phyloP scores from a whole-genome alignment of 2,329 filamentous ascomycete species.

The Phaeosphaeria sp. region DNA sequence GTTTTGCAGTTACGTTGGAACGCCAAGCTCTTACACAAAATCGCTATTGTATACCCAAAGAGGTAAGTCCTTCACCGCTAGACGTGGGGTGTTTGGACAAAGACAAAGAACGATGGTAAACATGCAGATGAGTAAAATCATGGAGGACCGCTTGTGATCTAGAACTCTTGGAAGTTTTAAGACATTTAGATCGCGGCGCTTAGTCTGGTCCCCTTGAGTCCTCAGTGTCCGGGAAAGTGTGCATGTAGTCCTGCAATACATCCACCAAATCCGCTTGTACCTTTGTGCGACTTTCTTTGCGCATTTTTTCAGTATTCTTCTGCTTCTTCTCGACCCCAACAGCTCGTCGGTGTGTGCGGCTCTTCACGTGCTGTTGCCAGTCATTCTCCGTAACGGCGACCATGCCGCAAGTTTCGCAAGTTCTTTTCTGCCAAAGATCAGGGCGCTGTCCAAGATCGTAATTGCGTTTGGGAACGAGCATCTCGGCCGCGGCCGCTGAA shows the following conservation, averaged over 20 bases:
- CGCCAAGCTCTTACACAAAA: neutral
- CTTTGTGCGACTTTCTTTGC: constrained; percentile 1
- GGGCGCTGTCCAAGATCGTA: constrained; percentile 53
- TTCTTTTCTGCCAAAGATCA: constrained; percentile 59
- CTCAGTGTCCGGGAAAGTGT: constrained; percentile 12
- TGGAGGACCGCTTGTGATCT: neutral
- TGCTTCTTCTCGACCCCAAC: constrained; percentile 37
- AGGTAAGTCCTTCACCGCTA: neutral
- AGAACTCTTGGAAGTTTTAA: neutral
- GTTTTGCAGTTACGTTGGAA: neutral
- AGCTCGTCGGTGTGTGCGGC: constrained; percentile 59
- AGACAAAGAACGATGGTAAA: neutral
- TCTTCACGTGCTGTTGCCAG: constrained; percentile 64
- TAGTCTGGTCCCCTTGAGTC: neutral
- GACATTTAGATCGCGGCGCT: neutral
- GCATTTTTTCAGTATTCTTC: constrained; percentile 14
- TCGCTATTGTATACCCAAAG: constrained; percentile 1
- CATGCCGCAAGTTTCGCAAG: constrained; percentile 74
- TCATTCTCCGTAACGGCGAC: constrained; percentile 63
- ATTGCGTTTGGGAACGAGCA: constrained; percentile 63
- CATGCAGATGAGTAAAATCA: neutral
- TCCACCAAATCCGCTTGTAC: constrained; percentile 25
- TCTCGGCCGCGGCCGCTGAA: constrained; percentile 61
- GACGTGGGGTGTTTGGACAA: neutral
- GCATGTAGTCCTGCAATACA: constrained; percentile 28